Evolutionary conservation across 2,329 filamentous ascomycete species (phyloP).

Genomic region (Rutstroemia sp.): DNA sequence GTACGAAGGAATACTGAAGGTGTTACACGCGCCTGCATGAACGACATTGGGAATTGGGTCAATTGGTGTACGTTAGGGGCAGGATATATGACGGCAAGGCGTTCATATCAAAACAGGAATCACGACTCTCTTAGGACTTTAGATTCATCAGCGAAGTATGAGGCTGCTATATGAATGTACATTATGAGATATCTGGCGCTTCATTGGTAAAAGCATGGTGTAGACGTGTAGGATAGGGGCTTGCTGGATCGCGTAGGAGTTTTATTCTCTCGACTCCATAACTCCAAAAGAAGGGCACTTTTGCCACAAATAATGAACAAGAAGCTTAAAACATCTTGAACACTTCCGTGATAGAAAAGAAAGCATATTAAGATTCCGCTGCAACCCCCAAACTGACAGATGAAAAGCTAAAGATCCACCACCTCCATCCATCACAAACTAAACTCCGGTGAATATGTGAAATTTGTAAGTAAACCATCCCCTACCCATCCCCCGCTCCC

Average conservation of each 20-base stretch:
- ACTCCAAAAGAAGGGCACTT: not conserved
- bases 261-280: no score
- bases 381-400: not conserved
- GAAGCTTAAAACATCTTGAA: not conserved
- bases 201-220: not conserved
- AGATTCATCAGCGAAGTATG: not conserved
- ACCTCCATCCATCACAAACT: no score
- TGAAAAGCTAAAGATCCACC: no score
- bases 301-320: not conserved
- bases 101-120: slow-evolving; percentile 13
- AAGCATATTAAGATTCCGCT: slow-evolving; percentile 1
- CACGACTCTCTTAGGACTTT: slow-evolving; percentile 4
- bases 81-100: slow-evolving; percentile 16
- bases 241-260: not conserved
- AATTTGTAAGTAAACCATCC: not conserved
- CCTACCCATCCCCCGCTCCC: no score
- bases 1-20: slow-evolving; percentile 39
- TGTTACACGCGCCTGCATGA: slow-evolving; percentile 27
- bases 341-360: not conserved
- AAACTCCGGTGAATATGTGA: not conserved
- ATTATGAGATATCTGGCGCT: slow-evolving; percentile 5
- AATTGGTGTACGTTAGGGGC: slow-evolving; percentile 3
- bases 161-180: slow-evolving; percentile 1
- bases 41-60: not conserved
- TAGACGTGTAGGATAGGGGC: not conserved